Conservation (phyloP, 2,329 filamentous ascomycete genomes). For the Elsinoe perseae region DNA sequence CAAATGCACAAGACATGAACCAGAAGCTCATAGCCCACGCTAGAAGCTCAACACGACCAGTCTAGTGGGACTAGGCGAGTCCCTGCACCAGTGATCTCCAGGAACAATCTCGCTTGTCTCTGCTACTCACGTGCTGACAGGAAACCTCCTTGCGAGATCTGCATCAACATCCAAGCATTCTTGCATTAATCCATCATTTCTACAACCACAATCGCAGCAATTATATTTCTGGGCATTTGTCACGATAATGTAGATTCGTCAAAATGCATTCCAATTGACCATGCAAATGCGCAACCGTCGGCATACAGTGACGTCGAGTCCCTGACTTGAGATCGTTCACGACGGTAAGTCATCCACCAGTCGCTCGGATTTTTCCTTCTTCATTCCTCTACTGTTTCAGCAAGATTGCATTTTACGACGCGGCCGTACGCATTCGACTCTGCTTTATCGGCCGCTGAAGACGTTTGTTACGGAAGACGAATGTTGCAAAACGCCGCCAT, state of each 20-base stretch:
- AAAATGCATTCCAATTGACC: neutral
- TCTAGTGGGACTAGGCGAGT: neutral
- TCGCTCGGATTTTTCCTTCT: neutral
- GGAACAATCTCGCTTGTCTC: neutral
- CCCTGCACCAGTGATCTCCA: neutral
- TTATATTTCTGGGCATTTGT: neutral
- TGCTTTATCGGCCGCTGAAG: slow-evolving; percentile 13
- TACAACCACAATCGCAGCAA: neutral
- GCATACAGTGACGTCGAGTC: neutral
- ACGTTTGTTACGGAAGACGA: slow-evolving; percentile 4
- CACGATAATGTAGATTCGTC: neutral
- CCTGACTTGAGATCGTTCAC: neutral
- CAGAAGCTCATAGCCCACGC: slow-evolving; percentile 6
- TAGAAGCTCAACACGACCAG: slow-evolving; percentile 4
- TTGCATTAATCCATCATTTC: neutral
- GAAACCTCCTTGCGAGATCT: neutral
- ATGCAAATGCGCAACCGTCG: neutral
- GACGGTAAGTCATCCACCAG: neutral
- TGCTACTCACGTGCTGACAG: neutral
- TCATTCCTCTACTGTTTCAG: slow-evolving; percentile 13
- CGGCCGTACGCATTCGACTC: neutral
- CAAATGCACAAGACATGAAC: neutral
- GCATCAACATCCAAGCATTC: slow-evolving; percentile 8
- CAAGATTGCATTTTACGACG: neutral
- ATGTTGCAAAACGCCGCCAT: slow-evolving; percentile 5